Conservation (phyloP, 2,329 filamentous ascomycete species). For the Coleophoma crateriformis region DNA sequence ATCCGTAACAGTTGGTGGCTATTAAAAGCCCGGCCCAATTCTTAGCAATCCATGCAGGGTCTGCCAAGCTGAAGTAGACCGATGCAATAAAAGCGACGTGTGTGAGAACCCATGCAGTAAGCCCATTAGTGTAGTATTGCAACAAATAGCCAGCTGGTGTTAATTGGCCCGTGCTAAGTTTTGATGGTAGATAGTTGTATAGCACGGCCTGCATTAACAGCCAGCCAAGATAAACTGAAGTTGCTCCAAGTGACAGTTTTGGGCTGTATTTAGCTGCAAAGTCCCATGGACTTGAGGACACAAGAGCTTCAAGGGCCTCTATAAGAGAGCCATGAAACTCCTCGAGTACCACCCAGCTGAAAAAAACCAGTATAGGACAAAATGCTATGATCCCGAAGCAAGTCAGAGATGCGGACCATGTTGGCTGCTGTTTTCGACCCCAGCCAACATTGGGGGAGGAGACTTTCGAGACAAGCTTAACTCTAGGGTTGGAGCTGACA, state of each 20-base stretch:
- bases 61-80: conserved; percentile 24
- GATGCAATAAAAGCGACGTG: conserved; percentile 25
- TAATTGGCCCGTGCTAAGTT: conserved; percentile 30
- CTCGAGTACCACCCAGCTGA: conserved; percentile 15
- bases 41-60: conserved; percentile 34
- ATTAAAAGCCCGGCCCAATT: conserved; percentile 35
- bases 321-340: conserved; percentile 18
- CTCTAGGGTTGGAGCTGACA: no score
- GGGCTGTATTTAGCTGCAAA: conserved; percentile 15
- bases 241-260: conserved; percentile 6
- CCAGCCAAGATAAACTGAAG: conserved; percentile 25
- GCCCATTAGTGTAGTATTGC: conserved; percentile 36
- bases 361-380: conserved; percentile 17
- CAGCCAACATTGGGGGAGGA: no score
- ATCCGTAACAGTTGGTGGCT: conserved; percentile 31
- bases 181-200: conserved; percentile 27
- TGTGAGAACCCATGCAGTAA: conserved; percentile 33
- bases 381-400: conserved; percentile 16
- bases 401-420: conserved; percentile 12
- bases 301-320: conserved; percentile 6
- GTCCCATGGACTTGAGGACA: conserved; percentile 9
- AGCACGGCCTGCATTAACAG: conserved; percentile 27
- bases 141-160: conserved; percentile 38
- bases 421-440: conserved; percentile 18
- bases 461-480: no score